These are phyloP conservation scores for Platismatia glauca DNA, from an alignment of 495 filamentous ascomycete genomes.

Conservation along the genomic window DNA sequence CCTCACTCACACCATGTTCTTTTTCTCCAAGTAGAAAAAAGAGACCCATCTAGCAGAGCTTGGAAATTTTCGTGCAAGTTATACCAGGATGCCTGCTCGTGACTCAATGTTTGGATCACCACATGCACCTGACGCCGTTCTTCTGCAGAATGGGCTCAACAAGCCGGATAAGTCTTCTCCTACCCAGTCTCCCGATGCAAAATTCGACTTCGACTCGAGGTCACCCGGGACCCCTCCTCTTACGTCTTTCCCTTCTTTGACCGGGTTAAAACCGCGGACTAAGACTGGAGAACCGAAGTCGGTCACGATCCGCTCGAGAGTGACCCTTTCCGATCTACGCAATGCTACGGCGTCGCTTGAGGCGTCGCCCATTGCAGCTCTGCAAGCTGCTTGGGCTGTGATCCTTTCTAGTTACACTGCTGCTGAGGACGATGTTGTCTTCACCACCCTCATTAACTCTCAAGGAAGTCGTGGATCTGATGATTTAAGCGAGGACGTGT, in stretches of 20 bases:
- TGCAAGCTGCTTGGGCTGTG: constrained; percentile 62
- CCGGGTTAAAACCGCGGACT: constrained; percentile 1
- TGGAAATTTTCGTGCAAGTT: background rate
- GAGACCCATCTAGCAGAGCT: background rate
- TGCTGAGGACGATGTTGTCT: constrained; percentile 30
- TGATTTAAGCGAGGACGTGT: background rate
- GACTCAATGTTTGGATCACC: background rate
- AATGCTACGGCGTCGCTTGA: constrained; percentile 33
- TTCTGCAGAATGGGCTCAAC: background rate
- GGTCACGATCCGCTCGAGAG: constrained; percentile 14
- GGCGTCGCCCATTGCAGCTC: constrained; percentile 57
- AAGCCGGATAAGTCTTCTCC: background rate
- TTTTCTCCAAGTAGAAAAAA: too few species aligned
- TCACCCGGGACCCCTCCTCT: background rate
- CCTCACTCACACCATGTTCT: too few species aligned
- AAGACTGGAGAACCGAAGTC: constrained; percentile 11
- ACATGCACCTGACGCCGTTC: background rate
- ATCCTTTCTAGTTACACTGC: constrained; percentile 42
- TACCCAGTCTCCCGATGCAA: background rate
- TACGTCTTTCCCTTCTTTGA: constrained; percentile 15
- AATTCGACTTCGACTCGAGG: background rate
- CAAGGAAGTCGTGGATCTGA: background rate
- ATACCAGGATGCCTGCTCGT: background rate
- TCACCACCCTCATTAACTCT: constrained; percentile 17
- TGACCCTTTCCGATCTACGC: constrained; percentile 37